These are phyloP conservation scores for Mortierella sp. DNA, from an alignment of 371 early-diverging fungal species.

Conservation along the genomic window DNA sequence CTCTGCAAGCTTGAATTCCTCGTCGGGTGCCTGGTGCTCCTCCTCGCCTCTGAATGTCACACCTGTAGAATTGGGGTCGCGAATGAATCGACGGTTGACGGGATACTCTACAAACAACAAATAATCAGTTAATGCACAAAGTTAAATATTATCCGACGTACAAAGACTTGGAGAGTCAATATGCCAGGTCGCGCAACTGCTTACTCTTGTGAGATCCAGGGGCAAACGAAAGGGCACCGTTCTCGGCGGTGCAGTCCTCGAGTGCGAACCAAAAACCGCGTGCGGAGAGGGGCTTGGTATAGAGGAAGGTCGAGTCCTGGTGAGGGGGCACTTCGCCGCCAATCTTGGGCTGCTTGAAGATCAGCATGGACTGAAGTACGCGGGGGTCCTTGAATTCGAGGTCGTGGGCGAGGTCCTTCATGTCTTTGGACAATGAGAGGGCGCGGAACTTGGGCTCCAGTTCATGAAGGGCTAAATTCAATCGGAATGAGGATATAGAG, in stretches of 20 bases:
- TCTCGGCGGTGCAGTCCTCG: conserved; percentile 90
- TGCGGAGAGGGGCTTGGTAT: conserved; percentile 89
- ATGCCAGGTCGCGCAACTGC: background rate
- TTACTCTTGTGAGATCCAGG: conserved; percentile 90
- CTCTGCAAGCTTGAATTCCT: conserved; percentile 27
- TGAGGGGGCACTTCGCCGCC: conserved; percentile 86
- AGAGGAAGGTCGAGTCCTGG: conserved; percentile 94
- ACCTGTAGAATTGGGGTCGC: conserved; percentile 67
- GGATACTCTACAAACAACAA: conserved; percentile 62
- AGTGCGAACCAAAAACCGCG: conserved; percentile 95
- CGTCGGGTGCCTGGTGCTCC: conserved; percentile 56
- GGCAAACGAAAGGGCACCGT: conserved; percentile 91
- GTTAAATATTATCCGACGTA: background rate
- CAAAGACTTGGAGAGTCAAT: background rate
- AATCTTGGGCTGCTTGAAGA: conserved; percentile 88
- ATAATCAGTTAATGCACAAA: background rate
- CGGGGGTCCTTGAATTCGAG: conserved; percentile 83
- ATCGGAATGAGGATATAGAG: background rate
- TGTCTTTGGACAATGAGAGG: conserved; percentile 68
- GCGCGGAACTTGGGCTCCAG: conserved; percentile 80
- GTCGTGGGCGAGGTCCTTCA: conserved; percentile 70
- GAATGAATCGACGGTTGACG: conserved; percentile 83
- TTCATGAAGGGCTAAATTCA: conserved; percentile 76
- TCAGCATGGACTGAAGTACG: conserved; percentile 93
- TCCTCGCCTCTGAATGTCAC: conserved; percentile 72